phyloP scores from a whole-genome alignment of 768 basidiomycete genomes.

The Tubosaeta sp. region DNA sequence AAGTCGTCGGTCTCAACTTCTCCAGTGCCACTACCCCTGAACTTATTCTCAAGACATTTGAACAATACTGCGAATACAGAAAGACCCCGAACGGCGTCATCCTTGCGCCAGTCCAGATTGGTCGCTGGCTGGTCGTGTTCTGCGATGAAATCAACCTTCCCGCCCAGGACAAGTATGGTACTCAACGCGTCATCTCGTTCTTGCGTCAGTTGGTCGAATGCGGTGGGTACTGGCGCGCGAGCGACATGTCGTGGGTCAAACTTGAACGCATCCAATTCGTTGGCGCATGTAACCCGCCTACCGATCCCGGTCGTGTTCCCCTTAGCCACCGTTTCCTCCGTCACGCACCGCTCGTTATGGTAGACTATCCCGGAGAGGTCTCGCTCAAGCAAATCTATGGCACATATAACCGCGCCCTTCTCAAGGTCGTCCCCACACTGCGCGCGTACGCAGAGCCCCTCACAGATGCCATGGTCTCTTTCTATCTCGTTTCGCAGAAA shows the following conservation, averaged over 20 bases:
- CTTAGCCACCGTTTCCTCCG: constrained; percentile 96
- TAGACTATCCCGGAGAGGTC: constrained; percentile 96
- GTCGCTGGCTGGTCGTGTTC: constrained; percentile 98
- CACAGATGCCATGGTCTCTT: constrained; percentile 95
- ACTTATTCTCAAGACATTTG: constrained; percentile 97
- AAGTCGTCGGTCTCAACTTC: constrained; percentile 98
- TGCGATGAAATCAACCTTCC: constrained; percentile 99
- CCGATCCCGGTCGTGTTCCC: constrained; percentile 98
- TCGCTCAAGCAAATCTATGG: constrained; percentile 98
- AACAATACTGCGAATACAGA: constrained; percentile 98
- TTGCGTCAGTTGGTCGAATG: constrained; percentile 93
- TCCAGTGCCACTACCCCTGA: constrained; percentile 98
- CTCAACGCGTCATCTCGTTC: constrained; percentile 98
- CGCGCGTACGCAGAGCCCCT: constrained; percentile 91
- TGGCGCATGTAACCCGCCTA: constrained; percentile 98
- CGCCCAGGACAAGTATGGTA: constrained; percentile 95
- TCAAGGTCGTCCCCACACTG: constrained; percentile 93
- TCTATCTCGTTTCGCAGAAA: constrained; percentile 92
- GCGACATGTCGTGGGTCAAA: constrained; percentile 95
- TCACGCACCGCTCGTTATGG: constrained; percentile 97
- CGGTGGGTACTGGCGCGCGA: constrained; percentile 91
- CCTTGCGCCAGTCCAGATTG: constrained; percentile 89
- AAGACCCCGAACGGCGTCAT: constrained; percentile 99
- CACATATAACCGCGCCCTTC: constrained; percentile 92
- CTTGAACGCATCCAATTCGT: constrained; percentile 99